Conservation (phyloP, 805 yeast genomes). For the Teunomyces aglyptinius region DNA sequence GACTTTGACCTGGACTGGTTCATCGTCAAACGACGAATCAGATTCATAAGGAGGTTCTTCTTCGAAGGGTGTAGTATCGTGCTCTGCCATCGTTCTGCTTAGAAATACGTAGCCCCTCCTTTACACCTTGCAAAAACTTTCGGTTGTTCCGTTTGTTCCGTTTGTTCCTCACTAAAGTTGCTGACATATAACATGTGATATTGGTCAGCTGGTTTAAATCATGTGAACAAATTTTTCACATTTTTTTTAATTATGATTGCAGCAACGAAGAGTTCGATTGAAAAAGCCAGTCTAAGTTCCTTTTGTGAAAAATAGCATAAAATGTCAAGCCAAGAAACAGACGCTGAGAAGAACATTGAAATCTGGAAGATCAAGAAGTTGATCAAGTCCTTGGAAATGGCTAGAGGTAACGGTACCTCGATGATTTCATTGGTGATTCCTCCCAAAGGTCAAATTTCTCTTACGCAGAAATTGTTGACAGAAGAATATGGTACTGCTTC, state of each 20-base stretch:
- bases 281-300: background rate
- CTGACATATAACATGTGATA: background rate
- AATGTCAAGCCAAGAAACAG: constrained; percentile 45
- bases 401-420: constrained; percentile 98
- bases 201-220: background rate
- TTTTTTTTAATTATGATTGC: background rate
- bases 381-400: constrained; percentile 80
- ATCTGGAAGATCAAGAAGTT: constrained; percentile 98
- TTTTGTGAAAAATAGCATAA: background rate
- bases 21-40: constrained; percentile 41
- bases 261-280: background rate
- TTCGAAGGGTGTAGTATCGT: background rate
- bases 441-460: constrained; percentile 90
- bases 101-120: background rate
- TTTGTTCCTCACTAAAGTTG: background rate
- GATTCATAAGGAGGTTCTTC: constrained; percentile 28
- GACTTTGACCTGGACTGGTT: constrained; percentile 29
- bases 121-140: background rate
- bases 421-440: constrained; percentile 97
- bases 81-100: background rate
- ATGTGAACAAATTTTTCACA: background rate
- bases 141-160: background rate
- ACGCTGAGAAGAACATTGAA: constrained; percentile 89
- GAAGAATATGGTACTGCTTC: constrained; percentile 99
- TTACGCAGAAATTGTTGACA: constrained; percentile 85